Evolutionary conservation across 2,329 filamentous ascomycete species (phyloP).

Genomic region (Penicillium sp.): DNA sequence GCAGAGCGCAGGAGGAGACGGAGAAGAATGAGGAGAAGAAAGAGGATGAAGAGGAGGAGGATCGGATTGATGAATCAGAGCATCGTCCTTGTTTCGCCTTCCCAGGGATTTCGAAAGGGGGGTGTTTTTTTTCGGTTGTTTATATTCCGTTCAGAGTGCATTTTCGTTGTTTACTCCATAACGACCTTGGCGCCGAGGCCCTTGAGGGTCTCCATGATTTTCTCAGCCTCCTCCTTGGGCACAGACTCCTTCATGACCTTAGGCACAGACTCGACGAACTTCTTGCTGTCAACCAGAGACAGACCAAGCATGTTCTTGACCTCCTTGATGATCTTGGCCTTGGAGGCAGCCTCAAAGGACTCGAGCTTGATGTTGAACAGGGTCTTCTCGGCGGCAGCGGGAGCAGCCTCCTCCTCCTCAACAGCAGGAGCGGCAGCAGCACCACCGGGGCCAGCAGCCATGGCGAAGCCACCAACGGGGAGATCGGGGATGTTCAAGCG

Average conservation of each 20-base stretch:
- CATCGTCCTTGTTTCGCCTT: constrained; percentile 5
- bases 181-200: constrained; percentile 78
- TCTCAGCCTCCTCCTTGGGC: constrained; percentile 97
- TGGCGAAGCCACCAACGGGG: constrained; percentile 85
- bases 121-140: constrained; percentile 1
- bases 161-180: constrained; percentile 66
- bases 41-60: constrained; percentile 9
- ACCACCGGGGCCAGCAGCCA: constrained; percentile 56
- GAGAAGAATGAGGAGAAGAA: constrained; percentile 7
- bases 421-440: constrained; percentile 60
- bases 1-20: constrained; percentile 10
- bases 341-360: constrained; percentile 78
- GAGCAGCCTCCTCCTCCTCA: constrained; percentile 81
- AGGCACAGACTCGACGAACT: constrained; percentile 96
- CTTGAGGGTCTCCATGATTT: constrained; percentile 94
- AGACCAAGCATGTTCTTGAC: constrained; percentile 93
- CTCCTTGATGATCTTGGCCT: constrained; percentile 99
- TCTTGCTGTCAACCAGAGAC: constrained; percentile 98
- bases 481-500: constrained; percentile 97
- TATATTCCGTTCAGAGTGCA: constrained; percentile 3
- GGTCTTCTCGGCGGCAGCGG: constrained; percentile 86
- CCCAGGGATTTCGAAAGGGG: background rate
- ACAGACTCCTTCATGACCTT: constrained; percentile 99
- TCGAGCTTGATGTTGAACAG: constrained; percentile 94
- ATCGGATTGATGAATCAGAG: background rate